A percentile compares a stretch with the other conserved stretches of the same genome.
These are phyloP conservation scores for Podaxis carcinomalis DNA, from an alignment of 768 basidiomycete species.

Conservation along the genomic window DNA sequence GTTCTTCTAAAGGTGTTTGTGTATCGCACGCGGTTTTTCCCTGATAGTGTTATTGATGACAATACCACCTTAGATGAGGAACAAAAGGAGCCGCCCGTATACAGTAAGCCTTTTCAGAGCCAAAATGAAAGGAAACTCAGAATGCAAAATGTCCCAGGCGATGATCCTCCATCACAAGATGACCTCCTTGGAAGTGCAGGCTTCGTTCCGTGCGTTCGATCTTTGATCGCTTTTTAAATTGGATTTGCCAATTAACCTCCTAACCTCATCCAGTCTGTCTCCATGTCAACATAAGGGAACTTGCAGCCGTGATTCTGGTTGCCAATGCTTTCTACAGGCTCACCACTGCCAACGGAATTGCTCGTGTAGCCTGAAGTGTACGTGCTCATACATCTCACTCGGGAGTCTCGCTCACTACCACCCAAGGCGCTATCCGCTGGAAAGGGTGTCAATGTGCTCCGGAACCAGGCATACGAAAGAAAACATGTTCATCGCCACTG, in stretches of 20 bases:
- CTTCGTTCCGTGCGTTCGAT: constrained; percentile 23
- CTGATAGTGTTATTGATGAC: constrained; percentile 9
- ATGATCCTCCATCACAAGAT: not conserved
- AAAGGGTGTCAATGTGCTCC: constrained; percentile 50
- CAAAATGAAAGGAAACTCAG: not conserved
- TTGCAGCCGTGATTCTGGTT: constrained; percentile 38
- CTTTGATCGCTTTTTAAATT: not conserved
- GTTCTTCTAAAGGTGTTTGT: constrained; percentile 21
- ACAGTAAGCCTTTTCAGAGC: not conserved
- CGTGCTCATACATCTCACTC: constrained; percentile 16
- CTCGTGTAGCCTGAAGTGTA: constrained; percentile 48
- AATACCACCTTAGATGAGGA: not conserved
- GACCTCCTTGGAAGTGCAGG: not conserved
- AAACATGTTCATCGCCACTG: constrained; percentile 19
- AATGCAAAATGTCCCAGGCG: not conserved
- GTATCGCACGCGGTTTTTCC: constrained; percentile 19
- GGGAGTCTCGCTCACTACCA: not conserved
- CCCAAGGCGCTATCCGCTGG: constrained; percentile 49
- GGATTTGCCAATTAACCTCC: not conserved
- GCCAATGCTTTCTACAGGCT: constrained; percentile 46
- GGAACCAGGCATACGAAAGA: constrained; percentile 3
- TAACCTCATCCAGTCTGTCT: constrained; percentile 26
- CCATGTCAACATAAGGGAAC: constrained; percentile 58
- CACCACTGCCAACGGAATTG: constrained; percentile 56
- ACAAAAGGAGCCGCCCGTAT: not conserved